Conservation (phyloP, 306 rosid species). For the Astragalus membranaceus region DNA sequence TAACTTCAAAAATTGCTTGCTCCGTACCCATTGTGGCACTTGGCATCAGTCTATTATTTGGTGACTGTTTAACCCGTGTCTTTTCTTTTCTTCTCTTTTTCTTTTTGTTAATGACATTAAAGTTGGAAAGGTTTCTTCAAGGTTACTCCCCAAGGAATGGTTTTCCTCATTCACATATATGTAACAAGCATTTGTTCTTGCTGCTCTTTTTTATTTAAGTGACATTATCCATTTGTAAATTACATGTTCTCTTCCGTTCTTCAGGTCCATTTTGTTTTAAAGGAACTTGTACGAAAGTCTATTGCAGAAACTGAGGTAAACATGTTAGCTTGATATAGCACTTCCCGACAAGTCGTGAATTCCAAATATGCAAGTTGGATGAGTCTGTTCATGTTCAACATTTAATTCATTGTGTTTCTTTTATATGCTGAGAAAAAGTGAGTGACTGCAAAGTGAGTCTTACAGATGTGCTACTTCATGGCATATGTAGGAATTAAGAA, state of each 20-base stretch:
- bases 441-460: slow-evolving; percentile 21
- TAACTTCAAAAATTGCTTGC: neutral
- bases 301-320: slow-evolving; percentile 85
- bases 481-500: slow-evolving; percentile 68
- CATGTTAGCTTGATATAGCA: neutral
- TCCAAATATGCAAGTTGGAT: neutral
- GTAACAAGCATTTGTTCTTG: slow-evolving; percentile 5
- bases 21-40: neutral
- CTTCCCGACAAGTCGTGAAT: neutral
- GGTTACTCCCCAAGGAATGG: neutral
- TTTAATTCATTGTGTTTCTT: neutral
- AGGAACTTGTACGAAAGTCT: slow-evolving; percentile 97
- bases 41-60: neutral
- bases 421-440: neutral
- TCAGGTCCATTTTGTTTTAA: slow-evolving; percentile 89
- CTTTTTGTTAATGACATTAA: neutral
- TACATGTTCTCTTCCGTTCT: slow-evolving; percentile 8
- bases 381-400: neutral
- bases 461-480: slow-evolving; percentile 10
- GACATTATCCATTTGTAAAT: neutral
- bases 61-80: slow-evolving; percentile 3
- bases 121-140: neutral
- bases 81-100: neutral
- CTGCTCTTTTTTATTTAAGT: neutral
- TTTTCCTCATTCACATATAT: neutral